phyloP scores from a whole-genome alignment of 257 asterid genomes.

The Fraxinus americana region DNA sequence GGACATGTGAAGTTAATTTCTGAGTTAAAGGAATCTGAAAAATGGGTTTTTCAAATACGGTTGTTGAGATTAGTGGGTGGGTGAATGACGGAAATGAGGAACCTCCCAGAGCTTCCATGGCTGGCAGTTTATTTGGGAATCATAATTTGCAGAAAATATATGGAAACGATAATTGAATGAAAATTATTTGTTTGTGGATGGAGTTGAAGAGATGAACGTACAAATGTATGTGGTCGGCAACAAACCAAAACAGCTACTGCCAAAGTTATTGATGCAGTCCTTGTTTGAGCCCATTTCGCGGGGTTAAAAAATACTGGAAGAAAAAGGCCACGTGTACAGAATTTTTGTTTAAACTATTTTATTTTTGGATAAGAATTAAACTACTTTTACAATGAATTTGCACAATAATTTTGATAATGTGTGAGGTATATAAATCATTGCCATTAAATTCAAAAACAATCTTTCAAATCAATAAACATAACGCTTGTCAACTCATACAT shows the following conservation, averaged over 20 bases:
- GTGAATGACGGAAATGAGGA: slow-evolving; percentile 37
- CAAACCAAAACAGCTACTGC: slow-evolving; percentile 22
- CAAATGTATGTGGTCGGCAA: slow-evolving; percentile 33
- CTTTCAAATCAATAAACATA: no score
- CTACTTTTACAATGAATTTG: no score
- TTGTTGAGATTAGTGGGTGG: slow-evolving; percentile 22
- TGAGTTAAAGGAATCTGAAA: slow-evolving; percentile 23
- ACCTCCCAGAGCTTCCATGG: slow-evolving; percentile 66
- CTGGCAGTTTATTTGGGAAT: slow-evolving; percentile 7
- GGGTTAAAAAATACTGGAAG: no score
- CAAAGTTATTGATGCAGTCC: neutral
- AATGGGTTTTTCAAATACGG: slow-evolving; percentile 22
- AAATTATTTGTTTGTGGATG: slow-evolving; percentile 21
- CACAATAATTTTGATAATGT: no score
- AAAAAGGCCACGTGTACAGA: no score
- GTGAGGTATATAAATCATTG: no score
- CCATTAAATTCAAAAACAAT: no score
- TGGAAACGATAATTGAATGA: slow-evolving; percentile 12
- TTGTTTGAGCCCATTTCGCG: no score
- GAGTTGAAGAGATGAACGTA: slow-evolving; percentile 8
- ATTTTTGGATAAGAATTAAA: no score
- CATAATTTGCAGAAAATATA: neutral
- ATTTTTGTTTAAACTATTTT: no score
- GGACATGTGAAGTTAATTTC: slow-evolving; percentile 17
- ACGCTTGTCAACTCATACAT: no score